phyloP scores from a whole-genome alignment of 495 filamentous ascomycete species.

The Trichoderma parareesei region DNA sequence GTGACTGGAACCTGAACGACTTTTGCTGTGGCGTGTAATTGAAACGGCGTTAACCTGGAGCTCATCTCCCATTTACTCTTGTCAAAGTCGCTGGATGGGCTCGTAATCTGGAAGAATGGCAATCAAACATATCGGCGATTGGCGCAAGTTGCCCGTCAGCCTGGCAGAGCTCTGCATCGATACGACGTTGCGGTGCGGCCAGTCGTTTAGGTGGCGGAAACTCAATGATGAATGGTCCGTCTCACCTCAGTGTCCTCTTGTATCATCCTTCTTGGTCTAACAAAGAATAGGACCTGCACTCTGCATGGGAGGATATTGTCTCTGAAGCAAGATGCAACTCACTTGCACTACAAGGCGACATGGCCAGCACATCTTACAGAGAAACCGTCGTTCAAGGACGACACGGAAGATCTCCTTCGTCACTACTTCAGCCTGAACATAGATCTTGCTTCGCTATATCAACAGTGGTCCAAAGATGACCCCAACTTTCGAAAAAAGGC shows the following conservation, averaged over 20 bases:
- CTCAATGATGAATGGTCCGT: conserved; percentile 71
- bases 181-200: conserved; percentile 83
- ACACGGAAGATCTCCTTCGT: conserved; percentile 57
- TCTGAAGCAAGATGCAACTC: conserved; percentile 67
- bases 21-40: not conserved
- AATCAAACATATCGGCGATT: conserved; percentile 45
- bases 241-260: not conserved
- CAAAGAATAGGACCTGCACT: conserved; percentile 56
- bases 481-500: conserved; percentile 86
- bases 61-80: not conserved
- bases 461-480: conserved; percentile 79
- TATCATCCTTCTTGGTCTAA: not conserved
- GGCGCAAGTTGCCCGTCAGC: conserved; percentile 73
- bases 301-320: conserved; percentile 78
- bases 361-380: conserved; percentile 33
- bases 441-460: conserved; percentile 67
- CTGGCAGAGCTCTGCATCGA: conserved; percentile 81
- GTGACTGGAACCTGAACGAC: not conserved
- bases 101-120: conserved; percentile 16
- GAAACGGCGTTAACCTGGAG: not conserved
- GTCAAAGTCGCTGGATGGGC: not conserved
- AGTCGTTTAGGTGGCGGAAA: conserved; percentile 90
- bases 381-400: conserved; percentile 32
- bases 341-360: conserved; percentile 75
- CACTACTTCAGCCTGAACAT: conserved; percentile 78